phyloP scores from a whole-genome alignment of 176 grass and related monocot species.

The Rhipidocladum racemiflorum region DNA sequence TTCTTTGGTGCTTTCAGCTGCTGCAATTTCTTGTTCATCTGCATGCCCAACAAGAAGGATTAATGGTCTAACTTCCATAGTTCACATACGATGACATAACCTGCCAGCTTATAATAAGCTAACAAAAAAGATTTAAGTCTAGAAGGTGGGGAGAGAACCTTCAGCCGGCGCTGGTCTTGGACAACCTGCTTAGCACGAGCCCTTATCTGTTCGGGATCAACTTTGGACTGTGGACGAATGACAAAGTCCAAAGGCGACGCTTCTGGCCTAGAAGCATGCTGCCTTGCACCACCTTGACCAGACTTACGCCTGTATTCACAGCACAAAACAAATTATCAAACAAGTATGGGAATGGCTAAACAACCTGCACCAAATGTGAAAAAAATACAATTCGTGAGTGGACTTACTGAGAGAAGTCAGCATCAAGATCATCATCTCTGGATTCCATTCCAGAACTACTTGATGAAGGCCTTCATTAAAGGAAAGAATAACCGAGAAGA shows the following conservation, averaged over 20 bases:
- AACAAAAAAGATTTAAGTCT: neutral
- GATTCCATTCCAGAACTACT: constrained; percentile 70
- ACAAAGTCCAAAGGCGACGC: constrained; percentile 86
- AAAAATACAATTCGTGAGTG: neutral
- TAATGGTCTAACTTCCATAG: neutral
- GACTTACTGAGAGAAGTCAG: constrained; percentile 88
- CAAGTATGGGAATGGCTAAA: neutral
- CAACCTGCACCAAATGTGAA: neutral
- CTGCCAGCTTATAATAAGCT: neutral
- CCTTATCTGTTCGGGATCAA: constrained; percentile 77
- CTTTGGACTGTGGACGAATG: constrained; percentile 82
- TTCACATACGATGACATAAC: neutral
- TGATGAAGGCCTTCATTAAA: constrained; percentile 51
- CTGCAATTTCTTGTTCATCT: constrained; percentile 97
- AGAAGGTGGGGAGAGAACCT: constrained; percentile 37
- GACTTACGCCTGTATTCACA: constrained; percentile 44
- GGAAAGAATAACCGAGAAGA: constrained; percentile 5
- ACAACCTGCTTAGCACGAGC: constrained; percentile 83
- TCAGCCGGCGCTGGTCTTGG: constrained; percentile 63
- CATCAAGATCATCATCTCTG: constrained; percentile 83
- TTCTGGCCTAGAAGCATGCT: constrained; percentile 88
- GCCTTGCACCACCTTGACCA: constrained; percentile 59
- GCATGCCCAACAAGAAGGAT: constrained; percentile 15
- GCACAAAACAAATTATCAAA: neutral
- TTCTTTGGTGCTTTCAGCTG: constrained; percentile 89